Base-by-base conservation (phyloP, 495 filamentous ascomycete genomes). In the Podospora comata region DNA sequence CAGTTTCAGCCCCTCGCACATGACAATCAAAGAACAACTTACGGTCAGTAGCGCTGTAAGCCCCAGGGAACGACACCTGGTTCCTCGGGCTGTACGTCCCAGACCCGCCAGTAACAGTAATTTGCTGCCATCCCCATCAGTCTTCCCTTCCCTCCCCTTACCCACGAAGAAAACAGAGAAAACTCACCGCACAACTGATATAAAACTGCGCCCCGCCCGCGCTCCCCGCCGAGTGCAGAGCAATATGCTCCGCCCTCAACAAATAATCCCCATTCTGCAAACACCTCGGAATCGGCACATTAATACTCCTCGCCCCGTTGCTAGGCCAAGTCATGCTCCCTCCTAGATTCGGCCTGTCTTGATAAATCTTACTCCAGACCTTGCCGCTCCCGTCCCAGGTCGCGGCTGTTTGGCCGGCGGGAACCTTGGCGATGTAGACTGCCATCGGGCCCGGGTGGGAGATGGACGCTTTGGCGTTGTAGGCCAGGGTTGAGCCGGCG, bases 221-320 rank as follows among this genome's bases (percentile, higher is more conserved):
- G 5, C 71, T 58, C 57, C 71, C 68, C 16, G 85, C 86, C 53
- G 71, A 72, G 70, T 87, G 84, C 15, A 86, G 79, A 3, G 80
- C 85, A 53, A 88, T 83, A 68, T 87, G 85, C 77, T 89, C 87
- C 26, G 84, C 82, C 9, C 86, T 81, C 58, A 88, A 76, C 19
- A 90, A 83, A 75, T 89, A 89, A 59, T 87, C 81, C 63, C 86
- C 86, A 48, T 82, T 73, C 4, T 80, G 78, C 6, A 86, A 77
- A 60, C 79, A 80, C 44, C 79, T 73, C 34, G 85, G 85, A 65
- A 86, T 81, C 19, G 66, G 79, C 67, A 86, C 81, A 64, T 75
- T 70, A 62, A 86, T 70, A 20, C 74, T 67, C 1, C 68, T 15
- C 26, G 73, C 73, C 63, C 78, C 80, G 5, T 79, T 70, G 1